Evolutionary conservation across 495 filamentous ascomycete species (phyloP), one percentile per base, ranked within the genome.

Genomic region (Umbilicaria muhlenbergii): DNA sequence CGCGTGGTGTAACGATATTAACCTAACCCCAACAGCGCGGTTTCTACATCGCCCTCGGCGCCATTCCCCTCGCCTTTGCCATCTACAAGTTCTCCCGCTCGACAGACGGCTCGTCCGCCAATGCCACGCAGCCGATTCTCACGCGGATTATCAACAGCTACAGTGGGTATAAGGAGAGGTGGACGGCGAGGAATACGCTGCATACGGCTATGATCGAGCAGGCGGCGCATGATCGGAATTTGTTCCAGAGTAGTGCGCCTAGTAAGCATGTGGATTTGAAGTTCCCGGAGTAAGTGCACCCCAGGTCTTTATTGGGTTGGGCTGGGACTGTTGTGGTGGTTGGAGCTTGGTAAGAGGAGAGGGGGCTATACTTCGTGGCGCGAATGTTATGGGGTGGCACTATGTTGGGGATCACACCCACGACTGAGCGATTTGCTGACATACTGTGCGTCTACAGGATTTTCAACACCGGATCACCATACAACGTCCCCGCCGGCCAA

Each of bases 281-380:
- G 56, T 77, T 75, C 54, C 75, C 74, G 33, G 83, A 88, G 82
- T 86, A 72, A 54, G 80, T 70, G 43, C 38, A n/a, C n/a, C n/a
- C n/a, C n/a, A n/a, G n/a, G n/a, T n/a, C n/a, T n/a, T n/a, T n/a
- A n/a, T n/a, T n/a, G n/a, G n/a, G n/a, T n/a, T n/a, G n/a, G n/a
- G n/a, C n/a, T 43, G 32, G 32, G 13, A 36, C 32, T 17, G 5
- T 15, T 4, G 3, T 13, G 11, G 11, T 1, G 12, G 10, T 39
- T 6, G 16, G 17, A 38, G 11, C 11, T 13, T 5, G 13, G 40
- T 11, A 0, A 11, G 11, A 1, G 5, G n/a, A 21, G 16, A 19
- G 35, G 33, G 36, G 39, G n/a, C 40, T 34, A 16, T 4, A 7
- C 21, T 19, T 33, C 21, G 1, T n/a, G 15, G 31, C 16, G 14